Percentiles rank a stretch among this genome's conserved stretches.
Evolutionary conservation across 345 rosid species (phyloP).

Genomic region (Hibiscus tridactylites): DNA sequence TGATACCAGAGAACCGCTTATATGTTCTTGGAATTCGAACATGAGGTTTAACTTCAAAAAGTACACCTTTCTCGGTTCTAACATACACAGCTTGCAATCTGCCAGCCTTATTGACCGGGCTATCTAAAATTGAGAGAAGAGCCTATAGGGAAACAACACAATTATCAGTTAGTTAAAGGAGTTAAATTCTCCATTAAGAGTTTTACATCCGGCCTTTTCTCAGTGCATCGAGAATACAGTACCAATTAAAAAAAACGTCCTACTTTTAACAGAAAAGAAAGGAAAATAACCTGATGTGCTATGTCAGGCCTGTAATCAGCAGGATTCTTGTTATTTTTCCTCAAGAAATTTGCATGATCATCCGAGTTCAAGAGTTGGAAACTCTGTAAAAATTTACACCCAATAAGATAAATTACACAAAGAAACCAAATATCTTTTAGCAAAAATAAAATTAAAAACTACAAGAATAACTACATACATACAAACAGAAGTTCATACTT

Average conservation of each 20-base stretch:
- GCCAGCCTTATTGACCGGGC: conserved; percentile 86
- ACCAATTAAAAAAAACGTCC: background rate
- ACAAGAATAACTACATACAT: background rate
- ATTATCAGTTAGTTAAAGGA: background rate
- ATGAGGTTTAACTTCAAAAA: conserved; percentile 76
- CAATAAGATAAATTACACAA: background rate
- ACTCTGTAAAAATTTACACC: conserved; percentile 34
- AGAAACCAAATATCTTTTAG: background rate
- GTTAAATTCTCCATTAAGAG: background rate
- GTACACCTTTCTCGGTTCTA: conserved; percentile 78
- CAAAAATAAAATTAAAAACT: background rate
- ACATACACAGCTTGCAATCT: conserved; percentile 68
- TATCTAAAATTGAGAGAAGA: conserved; percentile 69
- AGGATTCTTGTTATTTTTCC: conserved; percentile 62
- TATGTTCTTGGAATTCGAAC: conserved; percentile 85
- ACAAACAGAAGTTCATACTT: background rate
- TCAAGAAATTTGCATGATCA: conserved; percentile 76
- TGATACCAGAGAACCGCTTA: conserved; percentile 73
- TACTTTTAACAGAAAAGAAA: background rate
- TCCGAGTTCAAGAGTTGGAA: conserved; percentile 85
- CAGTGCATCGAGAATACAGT: background rate
- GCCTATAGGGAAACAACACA: conserved; percentile 36
- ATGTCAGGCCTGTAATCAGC: conserved; percentile 88
- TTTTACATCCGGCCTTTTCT: background rate
- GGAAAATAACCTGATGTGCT: conserved; percentile 55